These are phyloP conservation scores for Chenopodium suecicum DNA, from an alignment of 148 eudicot genomes.

Conservation along the genomic window DNA sequence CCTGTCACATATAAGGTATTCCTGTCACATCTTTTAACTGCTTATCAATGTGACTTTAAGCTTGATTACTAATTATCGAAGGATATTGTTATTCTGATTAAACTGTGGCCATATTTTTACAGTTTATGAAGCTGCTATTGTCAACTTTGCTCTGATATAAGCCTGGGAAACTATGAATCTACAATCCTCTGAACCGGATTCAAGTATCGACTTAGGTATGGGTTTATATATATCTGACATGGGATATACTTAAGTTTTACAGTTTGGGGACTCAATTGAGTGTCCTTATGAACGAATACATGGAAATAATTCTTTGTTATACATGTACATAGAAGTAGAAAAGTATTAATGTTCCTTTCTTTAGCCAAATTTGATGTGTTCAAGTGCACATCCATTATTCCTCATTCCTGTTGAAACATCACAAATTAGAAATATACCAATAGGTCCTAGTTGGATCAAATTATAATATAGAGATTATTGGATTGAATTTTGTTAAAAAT, in stretches of 20 bases:
- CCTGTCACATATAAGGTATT: too few species aligned
- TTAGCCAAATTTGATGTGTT: not conserved
- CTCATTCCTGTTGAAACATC: too few species aligned
- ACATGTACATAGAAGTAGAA: not conserved
- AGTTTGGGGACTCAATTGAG: not conserved
- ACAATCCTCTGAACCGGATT: not conserved
- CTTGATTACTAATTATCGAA: not conserved
- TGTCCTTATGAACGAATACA: not conserved
- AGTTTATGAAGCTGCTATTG: not conserved
- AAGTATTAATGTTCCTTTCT: not conserved
- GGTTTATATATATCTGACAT: too few species aligned
- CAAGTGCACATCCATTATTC: not conserved
- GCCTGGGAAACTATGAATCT: not conserved
- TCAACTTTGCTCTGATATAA: not conserved
- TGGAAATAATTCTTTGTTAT: not conserved
- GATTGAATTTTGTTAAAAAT: not conserved
- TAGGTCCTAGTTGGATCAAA: too few species aligned
- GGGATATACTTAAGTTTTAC: not conserved
- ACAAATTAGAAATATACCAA: not conserved
- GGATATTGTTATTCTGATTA: not conserved
- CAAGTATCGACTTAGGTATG: not conserved
- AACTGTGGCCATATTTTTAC: not conserved
- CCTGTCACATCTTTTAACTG: not conserved
- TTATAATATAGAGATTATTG: too few species aligned
- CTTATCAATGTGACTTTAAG: not conserved